These are phyloP conservation scores for Drechmeria coniospora DNA, from an alignment of 2,329 filamentous ascomycete species.

Conservation along the genomic window DNA sequence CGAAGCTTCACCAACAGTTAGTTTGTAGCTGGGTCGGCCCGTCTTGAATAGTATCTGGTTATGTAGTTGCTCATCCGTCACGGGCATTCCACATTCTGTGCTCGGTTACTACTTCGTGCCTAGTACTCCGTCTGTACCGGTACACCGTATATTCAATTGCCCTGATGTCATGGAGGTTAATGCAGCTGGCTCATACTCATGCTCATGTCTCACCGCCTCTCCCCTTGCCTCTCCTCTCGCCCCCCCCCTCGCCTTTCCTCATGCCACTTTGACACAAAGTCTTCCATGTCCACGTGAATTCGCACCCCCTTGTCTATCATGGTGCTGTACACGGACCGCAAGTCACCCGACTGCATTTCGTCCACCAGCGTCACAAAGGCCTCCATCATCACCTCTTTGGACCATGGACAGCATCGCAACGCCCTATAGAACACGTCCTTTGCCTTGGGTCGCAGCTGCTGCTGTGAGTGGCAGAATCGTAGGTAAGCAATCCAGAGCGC, in stretches of 20 bases:
- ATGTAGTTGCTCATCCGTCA: no score
- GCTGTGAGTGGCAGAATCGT: slow-evolving; percentile 25
- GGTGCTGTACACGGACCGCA: slow-evolving; percentile 31
- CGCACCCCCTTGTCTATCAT: slow-evolving; percentile 34
- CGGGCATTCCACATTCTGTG: no score
- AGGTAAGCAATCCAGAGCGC: slow-evolving; percentile 36
- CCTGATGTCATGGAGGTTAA: no score
- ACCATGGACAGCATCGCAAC: slow-evolving; percentile 31
- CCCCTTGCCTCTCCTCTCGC: not conserved
- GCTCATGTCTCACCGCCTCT: not conserved
- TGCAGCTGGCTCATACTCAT: no score
- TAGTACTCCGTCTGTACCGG: no score
- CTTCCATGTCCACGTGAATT: slow-evolving; percentile 35
- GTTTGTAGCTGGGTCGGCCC: no score
- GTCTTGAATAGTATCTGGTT: no score
- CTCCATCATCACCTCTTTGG: slow-evolving; percentile 34
- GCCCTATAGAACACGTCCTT: slow-evolving; percentile 34
- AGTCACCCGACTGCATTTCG: slow-evolving; percentile 30
- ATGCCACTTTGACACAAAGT: slow-evolving; percentile 23
- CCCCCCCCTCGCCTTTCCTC: slow-evolving; percentile 5
- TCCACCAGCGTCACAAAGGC: slow-evolving; percentile 29
- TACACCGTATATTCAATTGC: no score
- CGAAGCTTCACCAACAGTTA: no score
- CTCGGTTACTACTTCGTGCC: no score
- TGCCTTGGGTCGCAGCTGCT: slow-evolving; percentile 22